Evolutionary conservation across 1,284 basidiomycete genomes (phyloP).

Genomic region (Rhodotorula sp.): DNA sequence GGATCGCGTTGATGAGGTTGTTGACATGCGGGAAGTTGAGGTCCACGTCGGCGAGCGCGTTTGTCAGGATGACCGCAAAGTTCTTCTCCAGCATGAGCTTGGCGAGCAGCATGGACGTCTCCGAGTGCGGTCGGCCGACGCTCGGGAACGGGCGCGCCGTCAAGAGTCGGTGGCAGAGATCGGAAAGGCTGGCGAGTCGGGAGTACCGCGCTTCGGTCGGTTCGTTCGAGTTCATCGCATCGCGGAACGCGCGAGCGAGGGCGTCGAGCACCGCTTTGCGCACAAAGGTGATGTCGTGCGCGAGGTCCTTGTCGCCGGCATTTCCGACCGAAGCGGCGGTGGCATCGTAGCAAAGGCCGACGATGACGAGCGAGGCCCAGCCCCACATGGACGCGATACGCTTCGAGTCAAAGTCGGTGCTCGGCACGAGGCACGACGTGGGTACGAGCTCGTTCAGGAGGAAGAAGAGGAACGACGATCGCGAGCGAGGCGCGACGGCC

Average conservation of each 20-base stretch:
- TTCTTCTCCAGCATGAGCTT: conserved; percentile 99
- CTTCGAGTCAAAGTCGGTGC: conserved; percentile 31
- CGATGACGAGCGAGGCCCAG: conserved; percentile 88
- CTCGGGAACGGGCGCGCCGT: conserved; percentile 68
- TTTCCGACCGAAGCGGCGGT: conserved; percentile 16
- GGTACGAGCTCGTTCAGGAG: conserved; percentile 57
- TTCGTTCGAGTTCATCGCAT: conserved; percentile 63
- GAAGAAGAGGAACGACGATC: conserved; percentile 65
- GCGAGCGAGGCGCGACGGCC: conserved; percentile 44
- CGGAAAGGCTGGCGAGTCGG: conserved; percentile 79
- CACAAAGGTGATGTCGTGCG: conserved; percentile 74
- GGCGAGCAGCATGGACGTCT: conserved; percentile 83
- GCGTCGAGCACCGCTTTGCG: conserved; percentile 89
- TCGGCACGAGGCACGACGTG: conserved; percentile 7
- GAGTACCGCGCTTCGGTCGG: conserved; percentile 79
- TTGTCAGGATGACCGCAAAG: conserved; percentile 85
- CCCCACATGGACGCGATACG: conserved; percentile 55
- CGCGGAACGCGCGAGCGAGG: conserved; percentile 82
- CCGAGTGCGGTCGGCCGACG: conserved; percentile 61
- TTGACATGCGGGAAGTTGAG: conserved; percentile 92
- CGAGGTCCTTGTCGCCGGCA: conserved; percentile 39
- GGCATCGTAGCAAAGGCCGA: conserved; percentile 86
- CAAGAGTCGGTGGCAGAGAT: conserved; percentile 84
- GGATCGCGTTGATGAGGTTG: conserved; percentile 75
- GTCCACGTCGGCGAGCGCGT: conserved; percentile 87